Conservation (phyloP, 2,329 filamentous ascomycete species). For the Diaporthe capsici region DNA sequence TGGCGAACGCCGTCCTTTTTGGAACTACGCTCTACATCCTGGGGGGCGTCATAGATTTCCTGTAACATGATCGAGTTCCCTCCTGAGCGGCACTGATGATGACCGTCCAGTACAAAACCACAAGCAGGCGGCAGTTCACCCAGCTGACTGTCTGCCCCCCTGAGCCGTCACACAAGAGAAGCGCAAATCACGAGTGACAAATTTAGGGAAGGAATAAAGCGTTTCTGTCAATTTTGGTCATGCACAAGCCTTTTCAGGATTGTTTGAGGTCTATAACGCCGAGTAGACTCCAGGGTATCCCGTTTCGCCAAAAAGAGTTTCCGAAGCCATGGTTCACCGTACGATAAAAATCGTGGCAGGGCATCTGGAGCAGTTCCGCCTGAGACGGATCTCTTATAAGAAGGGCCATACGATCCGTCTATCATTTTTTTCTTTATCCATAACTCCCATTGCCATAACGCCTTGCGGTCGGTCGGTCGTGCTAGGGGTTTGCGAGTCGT, state of each 20-base stretch:
- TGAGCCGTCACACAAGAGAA: neutral
- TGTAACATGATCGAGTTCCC: neutral
- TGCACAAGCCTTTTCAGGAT: neutral
- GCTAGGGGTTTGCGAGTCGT: neutral
- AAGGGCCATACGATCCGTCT: neutral
- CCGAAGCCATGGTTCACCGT: neutral
- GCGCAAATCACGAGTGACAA: neutral
- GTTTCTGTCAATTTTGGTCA: neutral
- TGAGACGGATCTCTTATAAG: neutral
- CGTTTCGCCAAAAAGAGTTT: neutral
- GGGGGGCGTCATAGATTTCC: too few species aligned
- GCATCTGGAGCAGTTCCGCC: neutral
- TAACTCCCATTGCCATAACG: slow-evolving; percentile 15
- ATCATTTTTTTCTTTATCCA: neutral
- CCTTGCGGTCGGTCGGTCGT: neutral
- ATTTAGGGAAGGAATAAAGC: neutral
- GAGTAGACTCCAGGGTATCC: slow-evolving; percentile 23
- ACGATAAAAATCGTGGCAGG: neutral
- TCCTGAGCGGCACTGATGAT: neutral
- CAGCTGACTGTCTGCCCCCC: neutral
- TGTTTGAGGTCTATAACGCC: slow-evolving; percentile 25
- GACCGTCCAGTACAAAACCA: neutral
- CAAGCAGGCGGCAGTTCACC: neutral
- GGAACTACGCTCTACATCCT: neutral
- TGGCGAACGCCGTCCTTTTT: too few species aligned